Evolutionary conservation across 148 eudicot genomes (phyloP), one percentile per base, ranked within the genome.

Genomic region (Rheum nobile): DNA sequence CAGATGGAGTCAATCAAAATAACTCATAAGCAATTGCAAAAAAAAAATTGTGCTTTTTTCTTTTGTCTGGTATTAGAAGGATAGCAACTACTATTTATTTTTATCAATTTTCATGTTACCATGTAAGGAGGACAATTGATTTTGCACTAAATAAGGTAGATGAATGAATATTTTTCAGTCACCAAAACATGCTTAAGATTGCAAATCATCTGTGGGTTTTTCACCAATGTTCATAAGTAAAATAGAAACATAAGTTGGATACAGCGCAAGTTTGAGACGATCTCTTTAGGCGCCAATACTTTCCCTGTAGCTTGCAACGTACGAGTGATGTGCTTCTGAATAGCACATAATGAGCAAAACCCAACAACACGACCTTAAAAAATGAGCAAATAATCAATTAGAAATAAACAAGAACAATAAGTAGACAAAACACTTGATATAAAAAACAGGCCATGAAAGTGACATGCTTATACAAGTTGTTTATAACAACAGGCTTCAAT

Each of bases 281-380:
- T 89, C 78, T 91, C 95, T 75, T 91, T 91, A 0, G 98, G 98
- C 39, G 89, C 98, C 71, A 93, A 71, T 65, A 81, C 85, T 85
- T 88, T 91, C 76, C 98, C 95, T 55, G 88, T 81, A 74, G 89
- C 80, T 78, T 91, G 86, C 69, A 91, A 88, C 52, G 97, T 94
- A 79, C 89, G 86, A 77, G 85, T 88, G 42, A 93, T 90, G 78
- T 93, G 98, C 74, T 88, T 91, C 77, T 93, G 95, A 28, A 93
- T 86, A 73, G 97, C 91, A 75, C 98, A 93, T 47, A 93, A 78
- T 57, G 98, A 90, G 84, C 98, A 93, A 77, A 93, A 93, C 44
- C 97, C 98, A 79, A 90, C 85, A 71, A 80, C 81, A 72, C 86
- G 95, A 46, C 98, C 98, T 93, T 76, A 82, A 86, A 13, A 85